Conservation (phyloP, 2,329 filamentous ascomycete genomes). For the Colletotrichum costaricense region DNA sequence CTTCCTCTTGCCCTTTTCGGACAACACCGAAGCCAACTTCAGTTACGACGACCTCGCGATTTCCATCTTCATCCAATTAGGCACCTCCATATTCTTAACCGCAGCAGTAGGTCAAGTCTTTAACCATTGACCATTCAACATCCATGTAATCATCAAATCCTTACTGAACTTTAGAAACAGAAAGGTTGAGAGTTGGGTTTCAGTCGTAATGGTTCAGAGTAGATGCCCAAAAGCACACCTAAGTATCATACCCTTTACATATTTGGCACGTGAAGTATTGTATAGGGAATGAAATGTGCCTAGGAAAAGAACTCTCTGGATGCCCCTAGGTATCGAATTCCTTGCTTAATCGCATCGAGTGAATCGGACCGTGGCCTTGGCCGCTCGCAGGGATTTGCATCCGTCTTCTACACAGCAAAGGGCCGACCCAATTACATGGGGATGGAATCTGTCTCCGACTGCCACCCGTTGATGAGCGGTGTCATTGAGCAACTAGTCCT, state of each 20-base stretch:
- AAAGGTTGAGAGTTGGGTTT: neutral
- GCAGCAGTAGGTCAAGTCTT: too few species aligned
- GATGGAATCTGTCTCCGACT: neutral
- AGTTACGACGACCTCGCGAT: neutral
- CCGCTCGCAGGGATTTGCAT: neutral
- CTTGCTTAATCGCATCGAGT: neutral
- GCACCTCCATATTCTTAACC: too few species aligned
- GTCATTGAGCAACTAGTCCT: neutral
- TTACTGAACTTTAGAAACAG: neutral
- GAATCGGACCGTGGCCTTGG: neutral
- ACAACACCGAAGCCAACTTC: neutral
- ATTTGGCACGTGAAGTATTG: too few species aligned
- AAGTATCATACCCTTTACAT: too few species aligned
- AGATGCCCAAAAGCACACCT: neutral
- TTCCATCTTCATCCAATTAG: neutral
- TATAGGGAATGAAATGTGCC: too few species aligned
- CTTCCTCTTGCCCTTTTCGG: conserved; percentile 16
- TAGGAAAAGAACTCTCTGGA: too few species aligned
- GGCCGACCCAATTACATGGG: neutral
- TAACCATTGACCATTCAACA: neutral
- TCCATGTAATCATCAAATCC: neutral
- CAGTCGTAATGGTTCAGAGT: neutral
- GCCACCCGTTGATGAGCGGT: neutral
- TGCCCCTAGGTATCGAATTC: too few species aligned
- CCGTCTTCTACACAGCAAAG: neutral